Conservation (phyloP, 176 grass and related monocot species). For the Oryza longistaminata region DNA sequence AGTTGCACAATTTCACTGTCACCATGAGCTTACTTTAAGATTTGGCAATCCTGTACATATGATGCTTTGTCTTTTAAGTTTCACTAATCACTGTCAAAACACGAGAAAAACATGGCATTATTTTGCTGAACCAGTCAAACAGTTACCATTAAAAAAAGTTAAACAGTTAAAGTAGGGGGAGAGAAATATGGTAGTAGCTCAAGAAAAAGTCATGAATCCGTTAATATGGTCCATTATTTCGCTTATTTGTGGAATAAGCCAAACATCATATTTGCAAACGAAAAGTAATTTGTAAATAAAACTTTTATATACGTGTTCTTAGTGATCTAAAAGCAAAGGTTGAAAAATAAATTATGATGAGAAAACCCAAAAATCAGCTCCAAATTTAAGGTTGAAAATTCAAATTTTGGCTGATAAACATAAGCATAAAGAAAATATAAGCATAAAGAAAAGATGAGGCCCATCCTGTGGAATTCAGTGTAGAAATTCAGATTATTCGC, state of each 20-base stretch:
- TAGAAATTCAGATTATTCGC: background rate
- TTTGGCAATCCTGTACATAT: background rate
- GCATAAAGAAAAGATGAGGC: too few relatives aligned
- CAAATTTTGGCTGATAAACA: too few relatives aligned
- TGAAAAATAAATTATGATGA: too few relatives aligned
- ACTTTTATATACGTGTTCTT: too few relatives aligned
- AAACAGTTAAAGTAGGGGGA: background rate
- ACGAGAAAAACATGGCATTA: background rate
- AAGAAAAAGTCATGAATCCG: background rate
- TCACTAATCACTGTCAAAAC: background rate
- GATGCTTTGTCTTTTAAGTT: background rate
- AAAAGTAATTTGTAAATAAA: too few relatives aligned
- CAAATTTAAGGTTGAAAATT: too few relatives aligned
- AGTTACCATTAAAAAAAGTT: background rate
- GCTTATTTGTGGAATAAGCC: too few relatives aligned
- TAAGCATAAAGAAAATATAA: too few relatives aligned
- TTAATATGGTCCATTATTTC: background rate
- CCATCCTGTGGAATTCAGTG: background rate
- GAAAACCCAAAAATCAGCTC: too few relatives aligned
- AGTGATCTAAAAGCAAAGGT: too few relatives aligned
- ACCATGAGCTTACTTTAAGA: background rate
- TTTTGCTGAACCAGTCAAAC: background rate
- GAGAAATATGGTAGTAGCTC: background rate
- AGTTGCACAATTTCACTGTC: background rate
- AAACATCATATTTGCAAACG: too few relatives aligned